Percentiles rank a stretch among this genome's conserved stretches.
Conservation (phyloP, 345 rosid species). For the Orychophragmus violaceus region DNA sequence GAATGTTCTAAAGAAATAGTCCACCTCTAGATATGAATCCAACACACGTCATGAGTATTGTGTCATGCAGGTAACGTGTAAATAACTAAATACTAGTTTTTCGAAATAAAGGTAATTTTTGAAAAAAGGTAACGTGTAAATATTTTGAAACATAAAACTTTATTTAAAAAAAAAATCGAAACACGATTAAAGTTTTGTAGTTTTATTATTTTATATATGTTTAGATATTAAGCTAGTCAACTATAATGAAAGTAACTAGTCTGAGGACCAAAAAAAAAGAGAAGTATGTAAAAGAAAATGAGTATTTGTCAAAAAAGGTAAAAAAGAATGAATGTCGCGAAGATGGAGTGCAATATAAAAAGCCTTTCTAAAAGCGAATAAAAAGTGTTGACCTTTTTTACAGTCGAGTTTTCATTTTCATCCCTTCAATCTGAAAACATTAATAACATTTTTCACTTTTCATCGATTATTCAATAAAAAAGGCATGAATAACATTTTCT, state of each 20-base stretch:
- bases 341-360: conserved; percentile 7
- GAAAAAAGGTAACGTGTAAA: no score
- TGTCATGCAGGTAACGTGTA: neutral
- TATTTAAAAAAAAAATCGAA: no score
- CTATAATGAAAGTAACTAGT: no score
- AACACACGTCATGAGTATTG: no score
- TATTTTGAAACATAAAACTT: no score
- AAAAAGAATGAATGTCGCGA: no score
- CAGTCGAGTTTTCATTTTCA: conserved; percentile 7
- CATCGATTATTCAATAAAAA: neutral
- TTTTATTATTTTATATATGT: no score
- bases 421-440: neutral
- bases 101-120: neutral
- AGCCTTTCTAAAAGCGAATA: conserved; percentile 17
- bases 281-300: no score
- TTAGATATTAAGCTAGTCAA: no score
- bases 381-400: conserved; percentile 10
- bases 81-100: neutral
- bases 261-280: no score
- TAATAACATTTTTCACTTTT: neutral
- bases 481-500: neutral
- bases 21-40: neutral
- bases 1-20: neutral
- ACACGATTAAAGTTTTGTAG: no score
- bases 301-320: no score